Evolutionary conservation across 345 rosid species (phyloP), one percentile per base, ranked within the genome.

Genomic region (Hibiscus mutabilis): DNA sequence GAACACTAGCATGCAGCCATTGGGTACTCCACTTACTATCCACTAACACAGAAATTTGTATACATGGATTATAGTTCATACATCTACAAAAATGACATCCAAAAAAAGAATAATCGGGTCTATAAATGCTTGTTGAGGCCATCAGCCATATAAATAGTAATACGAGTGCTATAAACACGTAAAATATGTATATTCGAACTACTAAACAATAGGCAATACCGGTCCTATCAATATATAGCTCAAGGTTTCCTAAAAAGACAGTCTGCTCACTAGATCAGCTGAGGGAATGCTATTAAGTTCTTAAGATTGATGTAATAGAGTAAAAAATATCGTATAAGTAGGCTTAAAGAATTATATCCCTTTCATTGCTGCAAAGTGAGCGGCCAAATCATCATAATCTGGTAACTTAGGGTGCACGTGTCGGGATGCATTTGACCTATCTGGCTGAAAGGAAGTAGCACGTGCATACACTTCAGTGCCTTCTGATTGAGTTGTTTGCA

Each of bases 331-430:
- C 12, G 69, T 63, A 49, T 24, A 5, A 6, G n/a, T 12, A 71
- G 70, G 37, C 75, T 21, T 33, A 37, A 52, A 13, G 47, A 24
- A 51, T 81, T 85, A 92, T 68, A 82, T 85, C 66, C 93, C 97
- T 79, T 84, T 88, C 65, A 92, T 84, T 47, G 93, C 90, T 4
- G 99, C 91, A 79, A 95, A 81, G 15, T 88, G 85, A 5, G 99
- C 97, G 4, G 97, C 97, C 86, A 95, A 77, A 73, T 89, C 96
- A 55, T 95, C 97, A 57, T 90, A 95, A 76, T 95, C 87, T 4
- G 99, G 99, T 74, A 95, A 81, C 78, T 92, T 95, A 1, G 97
- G 97, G 80, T 95, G 99, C 77, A 95, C 99, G 46, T 95, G 98
- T 53, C 83, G 79, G 14, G 95, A 90, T 35, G 78, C 75, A 73